These are phyloP conservation scores for Tuber umbilicatum DNA, from an alignment of 495 filamentous ascomycete genomes.

Conservation along the genomic window DNA sequence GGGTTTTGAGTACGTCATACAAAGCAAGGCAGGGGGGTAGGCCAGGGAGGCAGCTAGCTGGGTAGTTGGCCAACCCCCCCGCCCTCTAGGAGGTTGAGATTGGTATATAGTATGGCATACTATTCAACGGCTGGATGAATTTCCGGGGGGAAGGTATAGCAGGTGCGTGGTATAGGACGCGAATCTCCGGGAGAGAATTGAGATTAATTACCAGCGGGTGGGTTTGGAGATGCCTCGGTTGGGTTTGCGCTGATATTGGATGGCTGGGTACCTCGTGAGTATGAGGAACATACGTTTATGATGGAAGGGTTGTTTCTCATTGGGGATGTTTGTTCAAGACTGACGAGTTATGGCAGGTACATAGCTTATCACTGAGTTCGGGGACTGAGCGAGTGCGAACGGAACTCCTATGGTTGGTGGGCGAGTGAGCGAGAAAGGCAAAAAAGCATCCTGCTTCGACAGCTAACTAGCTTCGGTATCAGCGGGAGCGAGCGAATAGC, in stretches of 20 bases:
- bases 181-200: not conserved
- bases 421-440: not conserved
- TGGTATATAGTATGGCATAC: not conserved
- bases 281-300: not conserved
- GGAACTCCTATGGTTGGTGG: not conserved
- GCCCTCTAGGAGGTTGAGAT: not conserved
- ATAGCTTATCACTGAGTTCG: not conserved
- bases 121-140: not conserved
- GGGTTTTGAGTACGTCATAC: not conserved
- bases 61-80: not conserved
- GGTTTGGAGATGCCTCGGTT: not conserved
- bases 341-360: not conserved
- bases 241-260: not conserved
- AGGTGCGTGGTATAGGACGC: not conserved
- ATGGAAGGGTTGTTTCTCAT: not conserved
- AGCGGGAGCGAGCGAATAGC: not conserved
- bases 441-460: not conserved
- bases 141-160: not conserved
- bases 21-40: not conserved
- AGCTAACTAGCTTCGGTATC: not conserved
- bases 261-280: not conserved
- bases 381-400: not conserved
- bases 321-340: not conserved
- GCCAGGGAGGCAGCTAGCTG: not conserved
- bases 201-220: not conserved